Conservation (phyloP, 148 eudicot genomes). For the Selenicereus undatus region DNA sequence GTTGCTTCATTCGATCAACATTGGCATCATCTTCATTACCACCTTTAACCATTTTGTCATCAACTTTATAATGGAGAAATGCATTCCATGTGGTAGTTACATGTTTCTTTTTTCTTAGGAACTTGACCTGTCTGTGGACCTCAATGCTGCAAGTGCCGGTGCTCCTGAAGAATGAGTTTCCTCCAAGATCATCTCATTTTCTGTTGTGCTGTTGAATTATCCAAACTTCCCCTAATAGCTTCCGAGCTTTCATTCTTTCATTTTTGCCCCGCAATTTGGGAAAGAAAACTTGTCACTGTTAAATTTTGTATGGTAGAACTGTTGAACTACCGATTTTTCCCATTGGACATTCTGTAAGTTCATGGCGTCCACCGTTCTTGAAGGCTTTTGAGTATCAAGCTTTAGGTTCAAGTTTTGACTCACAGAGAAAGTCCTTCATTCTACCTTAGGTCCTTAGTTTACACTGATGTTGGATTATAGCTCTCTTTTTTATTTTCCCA, state of each 20-base stretch:
- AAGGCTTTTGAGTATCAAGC: neutral
- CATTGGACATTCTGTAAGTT: neutral
- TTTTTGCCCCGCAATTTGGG: neutral
- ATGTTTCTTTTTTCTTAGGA: slow-evolving; percentile 33
- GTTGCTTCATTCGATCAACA: neutral
- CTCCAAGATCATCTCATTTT: neutral
- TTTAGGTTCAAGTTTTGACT: neutral
- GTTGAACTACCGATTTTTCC: neutral
- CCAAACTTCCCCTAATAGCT: neutral
- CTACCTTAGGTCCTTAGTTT: neutral
- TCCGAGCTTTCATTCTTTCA: neutral
- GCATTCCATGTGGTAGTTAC: neutral
- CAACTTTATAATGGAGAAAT: neutral
- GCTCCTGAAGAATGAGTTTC: slow-evolving; percentile 44
- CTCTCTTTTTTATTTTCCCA: neutral
- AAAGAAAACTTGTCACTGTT: slow-evolving; percentile 9
- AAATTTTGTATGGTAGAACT: neutral
- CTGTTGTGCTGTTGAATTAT: neutral
- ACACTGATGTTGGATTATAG: neutral
- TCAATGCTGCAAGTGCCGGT: slow-evolving; percentile 65
- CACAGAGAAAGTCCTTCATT: neutral
- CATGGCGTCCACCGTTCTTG: neutral
- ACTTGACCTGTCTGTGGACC: slow-evolving; percentile 70
- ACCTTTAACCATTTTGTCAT: neutral
- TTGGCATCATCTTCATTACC: neutral